A percentile compares a stretch with the other conserved stretches of the same genome.
Conservation (phyloP, 164 flowering plant species). For the Umbilicus rupestris region DNA sequence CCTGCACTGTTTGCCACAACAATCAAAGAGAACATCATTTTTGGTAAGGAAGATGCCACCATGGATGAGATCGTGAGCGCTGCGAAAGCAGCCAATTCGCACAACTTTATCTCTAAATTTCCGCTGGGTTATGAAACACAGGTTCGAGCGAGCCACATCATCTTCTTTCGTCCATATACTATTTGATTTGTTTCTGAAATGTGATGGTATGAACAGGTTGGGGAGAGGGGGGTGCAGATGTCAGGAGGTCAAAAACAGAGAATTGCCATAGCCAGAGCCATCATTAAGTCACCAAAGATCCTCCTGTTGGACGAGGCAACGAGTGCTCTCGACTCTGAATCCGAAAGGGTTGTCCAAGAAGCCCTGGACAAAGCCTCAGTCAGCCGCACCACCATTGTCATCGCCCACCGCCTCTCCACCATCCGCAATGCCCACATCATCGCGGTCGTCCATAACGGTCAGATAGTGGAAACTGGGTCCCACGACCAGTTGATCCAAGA, state of each 20-base stretch:
- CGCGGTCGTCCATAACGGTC: conserved; percentile 66
- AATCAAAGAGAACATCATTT: conserved; percentile 73
- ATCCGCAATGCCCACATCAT: conserved; percentile 62
- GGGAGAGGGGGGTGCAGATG: conserved; percentile 80
- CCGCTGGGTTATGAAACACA: conserved; percentile 83
- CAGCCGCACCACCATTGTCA: conserved; percentile 67
- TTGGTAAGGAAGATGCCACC: conserved; percentile 73
- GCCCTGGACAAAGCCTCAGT: conserved; percentile 60
- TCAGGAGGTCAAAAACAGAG: conserved; percentile 92
- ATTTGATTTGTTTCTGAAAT: too few species aligned
- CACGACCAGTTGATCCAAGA: conserved; percentile 45
- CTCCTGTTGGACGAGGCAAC: conserved; percentile 84
- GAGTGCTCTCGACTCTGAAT: conserved; percentile 75
- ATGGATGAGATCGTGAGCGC: conserved; percentile 61
- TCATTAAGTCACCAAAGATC: conserved; percentile 57
- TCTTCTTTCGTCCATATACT: too few species aligned
- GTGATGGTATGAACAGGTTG: conserved; percentile 33
- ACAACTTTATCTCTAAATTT: conserved; percentile 57
- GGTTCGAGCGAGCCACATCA: too few species aligned
- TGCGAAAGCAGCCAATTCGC: conserved; percentile 81
- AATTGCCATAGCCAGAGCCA: conserved; percentile 79
- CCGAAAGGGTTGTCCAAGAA: conserved; percentile 73
- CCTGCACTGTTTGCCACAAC: conserved; percentile 77
- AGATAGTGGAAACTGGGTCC: conserved; percentile 51
- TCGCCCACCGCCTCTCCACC: conserved; percentile 91